Conservation (phyloP, 1,139 yeast genomes). For the Chernovozyma sophiae-reginae region DNA sequence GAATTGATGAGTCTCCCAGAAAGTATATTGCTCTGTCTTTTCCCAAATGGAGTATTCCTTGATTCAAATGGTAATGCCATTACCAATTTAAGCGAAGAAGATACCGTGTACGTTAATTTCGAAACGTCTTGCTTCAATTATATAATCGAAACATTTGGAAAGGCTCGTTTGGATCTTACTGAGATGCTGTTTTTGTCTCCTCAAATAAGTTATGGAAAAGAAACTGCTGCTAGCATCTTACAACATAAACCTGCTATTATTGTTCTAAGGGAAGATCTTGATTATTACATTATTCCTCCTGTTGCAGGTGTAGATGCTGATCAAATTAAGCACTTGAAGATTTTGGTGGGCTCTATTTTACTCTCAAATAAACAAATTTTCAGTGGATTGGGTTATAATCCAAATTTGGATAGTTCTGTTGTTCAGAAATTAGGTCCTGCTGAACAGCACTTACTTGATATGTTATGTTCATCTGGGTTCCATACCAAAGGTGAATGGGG, state of each 20-base stretch:
- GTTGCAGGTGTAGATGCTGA: constrained; percentile 44
- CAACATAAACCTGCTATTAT: constrained; percentile 86
- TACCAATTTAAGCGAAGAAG: constrained; percentile 70
- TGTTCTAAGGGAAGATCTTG: constrained; percentile 90
- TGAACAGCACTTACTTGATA: constrained; percentile 89
- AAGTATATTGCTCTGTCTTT: constrained; percentile 76
- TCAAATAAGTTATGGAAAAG: constrained; percentile 17
- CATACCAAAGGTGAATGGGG: constrained; percentile 76
- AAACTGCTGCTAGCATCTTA: constrained; percentile 43
- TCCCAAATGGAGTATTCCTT: constrained; percentile 85
- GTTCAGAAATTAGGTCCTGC: constrained; percentile 74
- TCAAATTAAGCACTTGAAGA: constrained; percentile 61
- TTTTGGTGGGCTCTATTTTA: constrained; percentile 55
- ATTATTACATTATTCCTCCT: constrained; percentile 87
- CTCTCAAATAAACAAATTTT: constrained; percentile 60
- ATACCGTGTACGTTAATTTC: constrained; percentile 75
- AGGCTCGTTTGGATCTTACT: constrained; percentile 37
- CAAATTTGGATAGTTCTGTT: constrained; percentile 20
- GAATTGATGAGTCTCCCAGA: constrained; percentile 91
- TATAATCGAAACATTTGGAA: constrained; percentile 62
- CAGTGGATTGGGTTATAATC: constrained; percentile 58
- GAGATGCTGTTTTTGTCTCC: constrained; percentile 26
- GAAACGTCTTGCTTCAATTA: constrained; percentile 84
- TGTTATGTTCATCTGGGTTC: constrained; percentile 92
- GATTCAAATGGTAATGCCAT: constrained; percentile 74